Conservation (phyloP, 208 protist genomes). For the Trypanosoma melophagium region DNA sequence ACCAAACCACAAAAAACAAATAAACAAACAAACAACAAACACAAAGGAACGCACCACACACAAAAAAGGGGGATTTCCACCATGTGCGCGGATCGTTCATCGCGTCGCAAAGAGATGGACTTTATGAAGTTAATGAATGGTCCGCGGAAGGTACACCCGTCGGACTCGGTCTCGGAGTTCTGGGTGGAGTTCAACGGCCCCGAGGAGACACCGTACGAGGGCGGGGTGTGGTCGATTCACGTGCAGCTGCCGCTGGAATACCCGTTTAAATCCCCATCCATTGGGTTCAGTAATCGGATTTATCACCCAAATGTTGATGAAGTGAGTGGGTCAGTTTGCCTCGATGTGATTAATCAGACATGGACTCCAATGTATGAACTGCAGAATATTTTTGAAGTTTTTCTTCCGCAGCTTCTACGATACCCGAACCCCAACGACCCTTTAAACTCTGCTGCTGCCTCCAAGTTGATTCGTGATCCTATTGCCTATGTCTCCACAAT, state of each 20-base stretch:
- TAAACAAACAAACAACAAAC: background rate
- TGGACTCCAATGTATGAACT: conserved; percentile 98
- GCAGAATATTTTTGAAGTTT: conserved; percentile 94
- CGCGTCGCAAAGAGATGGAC: conserved; percentile 92
- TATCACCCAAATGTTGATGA: conserved; percentile 99
- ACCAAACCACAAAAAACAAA: background rate
- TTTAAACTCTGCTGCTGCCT: conserved; percentile 95
- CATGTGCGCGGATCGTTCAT: conserved; percentile 38
- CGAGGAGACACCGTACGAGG: conserved; percentile 96
- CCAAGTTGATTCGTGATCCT: conserved; percentile 90
- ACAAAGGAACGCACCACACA: background rate
- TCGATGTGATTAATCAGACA: conserved; percentile 99
- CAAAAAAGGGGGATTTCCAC: background rate
- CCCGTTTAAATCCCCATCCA: conserved; percentile 98
- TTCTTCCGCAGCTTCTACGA: conserved; percentile 97
- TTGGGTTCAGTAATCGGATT: conserved; percentile 98
- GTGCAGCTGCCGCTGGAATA: conserved; percentile 96
- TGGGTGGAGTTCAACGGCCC: conserved; percentile 97
- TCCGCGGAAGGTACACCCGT: conserved; percentile 91
- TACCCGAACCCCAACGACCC: conserved; percentile 98
- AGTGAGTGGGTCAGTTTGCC: conserved; percentile 96
- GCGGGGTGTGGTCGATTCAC: conserved; percentile 96
- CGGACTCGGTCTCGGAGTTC: conserved; percentile 93
- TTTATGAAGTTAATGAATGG: conserved; percentile 97
- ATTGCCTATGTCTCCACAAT: conserved; percentile 69